Conservation (phyloP, 176 grass and related monocot genomes). For the Calamus simplicifolius region DNA sequence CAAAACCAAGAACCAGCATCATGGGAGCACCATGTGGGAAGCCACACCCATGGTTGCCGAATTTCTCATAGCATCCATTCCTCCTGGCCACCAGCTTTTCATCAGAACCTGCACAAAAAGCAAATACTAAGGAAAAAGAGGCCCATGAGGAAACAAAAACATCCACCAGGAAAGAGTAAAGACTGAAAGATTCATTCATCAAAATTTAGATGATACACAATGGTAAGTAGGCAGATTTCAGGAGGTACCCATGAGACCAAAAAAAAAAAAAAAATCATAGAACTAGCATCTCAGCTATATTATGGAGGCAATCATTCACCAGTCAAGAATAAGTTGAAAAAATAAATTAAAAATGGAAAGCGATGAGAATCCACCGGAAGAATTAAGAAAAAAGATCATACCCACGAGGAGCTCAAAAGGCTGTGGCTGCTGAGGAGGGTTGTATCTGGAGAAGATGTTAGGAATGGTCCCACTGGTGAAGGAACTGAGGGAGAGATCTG, state of each 20-base stretch:
- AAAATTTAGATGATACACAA: no score
- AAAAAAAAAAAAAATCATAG: no score
- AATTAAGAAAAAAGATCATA: neutral
- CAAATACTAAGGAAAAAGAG: neutral
- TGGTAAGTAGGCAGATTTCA: no score
- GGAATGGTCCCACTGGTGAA: neutral
- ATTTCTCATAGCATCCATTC: neutral
- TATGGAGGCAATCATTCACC: no score
- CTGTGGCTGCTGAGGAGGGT: neutral
- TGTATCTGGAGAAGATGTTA: neutral
- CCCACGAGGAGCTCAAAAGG: neutral
- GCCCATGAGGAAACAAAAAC: no score
- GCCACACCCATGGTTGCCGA: neutral
- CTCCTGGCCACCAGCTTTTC: conserved; percentile 3
- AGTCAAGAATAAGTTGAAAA: neutral
- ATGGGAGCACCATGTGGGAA: neutral
- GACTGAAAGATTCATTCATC: no score
- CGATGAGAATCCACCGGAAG: neutral
- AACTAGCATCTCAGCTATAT: no score
- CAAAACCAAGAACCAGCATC: neutral
- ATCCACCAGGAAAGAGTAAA: no score
- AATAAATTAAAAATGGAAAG: neutral
- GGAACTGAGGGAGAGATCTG: conserved; percentile 8
- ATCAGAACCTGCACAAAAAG: neutral
- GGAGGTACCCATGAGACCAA: no score